phyloP scores from a whole-genome alignment of 2,329 filamentous ascomycete genomes.

The Penicillium fuscoglaucum region DNA sequence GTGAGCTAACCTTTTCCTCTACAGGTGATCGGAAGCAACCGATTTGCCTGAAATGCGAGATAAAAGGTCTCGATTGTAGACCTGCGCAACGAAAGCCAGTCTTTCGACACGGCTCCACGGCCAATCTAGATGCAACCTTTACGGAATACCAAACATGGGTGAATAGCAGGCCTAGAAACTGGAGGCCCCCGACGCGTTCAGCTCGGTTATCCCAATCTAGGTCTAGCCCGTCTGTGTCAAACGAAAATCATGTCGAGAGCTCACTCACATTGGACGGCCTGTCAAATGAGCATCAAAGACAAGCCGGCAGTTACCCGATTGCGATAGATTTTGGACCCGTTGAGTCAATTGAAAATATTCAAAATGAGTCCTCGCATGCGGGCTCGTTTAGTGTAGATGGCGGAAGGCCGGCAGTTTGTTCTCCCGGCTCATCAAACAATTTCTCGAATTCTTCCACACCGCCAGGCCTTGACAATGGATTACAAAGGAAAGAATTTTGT shows the following conservation, averaged over 20 bases:
- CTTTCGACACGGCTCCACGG: constrained; percentile 22
- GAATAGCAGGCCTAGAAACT: constrained; percentile 22
- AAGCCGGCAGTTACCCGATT: not conserved
- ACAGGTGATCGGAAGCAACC: constrained; percentile 20
- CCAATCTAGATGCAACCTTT: constrained; percentile 15
- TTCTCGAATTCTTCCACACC: not conserved
- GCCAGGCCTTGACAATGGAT: not conserved
- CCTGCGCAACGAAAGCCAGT: constrained; percentile 13
- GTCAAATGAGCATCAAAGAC: not conserved
- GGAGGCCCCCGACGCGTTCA: constrained; percentile 9
- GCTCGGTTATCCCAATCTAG: not conserved
- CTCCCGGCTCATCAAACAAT: not conserved
- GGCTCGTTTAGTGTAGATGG: not conserved
- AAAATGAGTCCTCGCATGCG: not conserved
- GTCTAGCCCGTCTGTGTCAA: not conserved
- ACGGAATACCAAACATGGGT: constrained; percentile 23
- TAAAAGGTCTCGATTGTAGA: constrained; percentile 15
- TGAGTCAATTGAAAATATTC: not conserved
- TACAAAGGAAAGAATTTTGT: not conserved
- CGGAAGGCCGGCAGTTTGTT: not conserved
- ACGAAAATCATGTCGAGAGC: not conserved
- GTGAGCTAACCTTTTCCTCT: not conserved
- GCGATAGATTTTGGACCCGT: not conserved
- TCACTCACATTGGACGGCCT: not conserved
- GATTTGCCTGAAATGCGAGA: constrained; percentile 18